A percentile compares a stretch with the other conserved stretches of the same genome.
phyloP scores from a whole-genome alignment of 2,329 filamentous ascomycete genomes.

The Cladophialophora yegresii region DNA sequence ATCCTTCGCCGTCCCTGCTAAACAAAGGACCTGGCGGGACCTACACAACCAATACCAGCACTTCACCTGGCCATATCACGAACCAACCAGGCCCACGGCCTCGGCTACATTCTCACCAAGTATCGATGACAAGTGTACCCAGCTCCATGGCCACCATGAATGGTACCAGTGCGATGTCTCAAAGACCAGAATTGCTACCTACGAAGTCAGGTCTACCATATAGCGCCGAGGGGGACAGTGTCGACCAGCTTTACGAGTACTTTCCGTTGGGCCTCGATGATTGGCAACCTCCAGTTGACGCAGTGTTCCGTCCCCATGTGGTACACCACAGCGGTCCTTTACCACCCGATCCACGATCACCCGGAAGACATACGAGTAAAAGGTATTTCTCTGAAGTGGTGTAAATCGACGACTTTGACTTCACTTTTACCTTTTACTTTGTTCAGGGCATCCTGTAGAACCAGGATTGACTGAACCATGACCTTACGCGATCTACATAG shows the following conservation, averaged over 20 bases:
- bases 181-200: constrained; percentile 25
- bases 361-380: constrained; percentile 34
- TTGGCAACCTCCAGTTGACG: constrained; percentile 86
- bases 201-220: constrained; percentile 26
- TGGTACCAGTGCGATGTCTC: constrained; percentile 5
- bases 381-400: constrained; percentile 37
- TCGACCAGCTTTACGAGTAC: constrained; percentile 88
- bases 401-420: constrained; percentile 11
- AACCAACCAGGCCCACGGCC: constrained; percentile 18
- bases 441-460: neutral
- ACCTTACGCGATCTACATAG: constrained; percentile 19
- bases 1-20: constrained; percentile 34
- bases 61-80: constrained; percentile 22
- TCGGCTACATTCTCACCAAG: constrained; percentile 30
- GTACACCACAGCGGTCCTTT: constrained; percentile 68
- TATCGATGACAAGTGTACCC: constrained; percentile 28
- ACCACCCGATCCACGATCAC: constrained; percentile 32
- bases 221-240: constrained; percentile 40
- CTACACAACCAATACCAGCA: constrained; percentile 16
- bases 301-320: constrained; percentile 86
- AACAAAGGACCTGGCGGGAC: constrained; percentile 31
- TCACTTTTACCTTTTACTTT: neutral
- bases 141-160: constrained; percentile 16
- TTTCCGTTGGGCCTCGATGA: constrained; percentile 90
- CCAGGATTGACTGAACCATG: neutral